Conservation (phyloP, 441 rosid species). For the Gossypium schwendimanii region DNA sequence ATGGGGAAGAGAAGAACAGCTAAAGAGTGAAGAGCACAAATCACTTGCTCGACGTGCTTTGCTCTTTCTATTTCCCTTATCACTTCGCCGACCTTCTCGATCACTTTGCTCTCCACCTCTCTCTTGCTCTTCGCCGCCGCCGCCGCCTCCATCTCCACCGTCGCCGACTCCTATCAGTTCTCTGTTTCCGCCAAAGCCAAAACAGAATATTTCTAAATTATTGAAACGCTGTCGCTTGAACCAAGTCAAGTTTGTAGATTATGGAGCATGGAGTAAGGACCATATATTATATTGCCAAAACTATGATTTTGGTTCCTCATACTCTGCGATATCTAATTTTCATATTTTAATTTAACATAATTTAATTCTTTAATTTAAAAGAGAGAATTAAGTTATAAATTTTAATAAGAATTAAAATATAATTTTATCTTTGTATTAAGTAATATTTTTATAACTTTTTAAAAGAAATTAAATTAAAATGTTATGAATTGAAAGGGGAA, state of each 20-base stretch:
- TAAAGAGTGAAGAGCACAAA: conserved; percentile 68
- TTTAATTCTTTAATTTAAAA: no score
- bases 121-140: conserved; percentile 19
- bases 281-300: neutral
- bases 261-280: neutral
- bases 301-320: no score
- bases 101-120: conserved; percentile 27
- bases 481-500: no score
- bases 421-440: no score
- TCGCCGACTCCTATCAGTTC: neutral
- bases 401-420: no score
- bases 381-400: no score
- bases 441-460: no score
- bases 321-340: no score
- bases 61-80: conserved; percentile 44
- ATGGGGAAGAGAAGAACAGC: conserved; percentile 77
- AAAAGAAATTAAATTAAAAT: no score
- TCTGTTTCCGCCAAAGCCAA: neutral
- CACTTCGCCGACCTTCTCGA: conserved; percentile 55
- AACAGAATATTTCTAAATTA: neutral
- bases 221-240: neutral
- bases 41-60: conserved; percentile 61
- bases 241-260: neutral
- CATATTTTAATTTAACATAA: no score
- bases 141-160: conserved; percentile 35